Evolutionary conservation across 768 basidiomycete genomes (phyloP).

Genomic region (Calocera viscosa): DNA sequence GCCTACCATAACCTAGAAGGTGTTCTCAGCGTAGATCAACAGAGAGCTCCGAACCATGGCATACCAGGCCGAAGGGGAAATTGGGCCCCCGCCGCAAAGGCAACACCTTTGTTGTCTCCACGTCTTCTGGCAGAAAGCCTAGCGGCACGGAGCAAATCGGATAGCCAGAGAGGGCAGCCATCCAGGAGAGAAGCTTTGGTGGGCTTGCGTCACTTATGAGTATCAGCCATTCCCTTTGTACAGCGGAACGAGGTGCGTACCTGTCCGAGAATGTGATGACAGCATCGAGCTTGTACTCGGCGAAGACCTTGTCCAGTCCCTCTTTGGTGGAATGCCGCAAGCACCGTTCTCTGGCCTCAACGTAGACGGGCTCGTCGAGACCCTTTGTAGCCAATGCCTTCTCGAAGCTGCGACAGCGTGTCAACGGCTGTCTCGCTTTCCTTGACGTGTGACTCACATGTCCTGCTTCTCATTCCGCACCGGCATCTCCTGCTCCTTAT

Average conservation of each 20-base stretch:
- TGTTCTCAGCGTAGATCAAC: background rate
- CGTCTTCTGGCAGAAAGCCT: background rate
- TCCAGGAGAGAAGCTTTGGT: background rate
- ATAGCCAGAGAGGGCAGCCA: conserved; percentile 3
- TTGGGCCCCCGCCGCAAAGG: background rate
- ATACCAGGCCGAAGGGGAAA: background rate
- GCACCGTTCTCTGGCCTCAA: background rate
- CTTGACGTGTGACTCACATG: background rate
- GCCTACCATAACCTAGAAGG: background rate
- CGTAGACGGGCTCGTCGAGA: background rate
- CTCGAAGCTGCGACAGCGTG: background rate
- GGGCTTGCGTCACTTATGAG: background rate
- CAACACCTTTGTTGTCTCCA: background rate
- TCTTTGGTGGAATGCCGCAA: background rate
- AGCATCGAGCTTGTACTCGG: background rate
- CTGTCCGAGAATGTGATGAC: background rate
- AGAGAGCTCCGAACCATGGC: background rate
- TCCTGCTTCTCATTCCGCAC: background rate
- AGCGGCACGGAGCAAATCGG: background rate
- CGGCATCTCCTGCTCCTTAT: background rate
- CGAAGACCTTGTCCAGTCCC: background rate
- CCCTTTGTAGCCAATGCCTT: background rate
- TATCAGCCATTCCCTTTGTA: background rate
- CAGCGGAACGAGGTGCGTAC: background rate
- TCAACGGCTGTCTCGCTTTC: background rate